phyloP scores from a whole-genome alignment of 139 green algal genomes.

The Gonium pectorale region DNA sequence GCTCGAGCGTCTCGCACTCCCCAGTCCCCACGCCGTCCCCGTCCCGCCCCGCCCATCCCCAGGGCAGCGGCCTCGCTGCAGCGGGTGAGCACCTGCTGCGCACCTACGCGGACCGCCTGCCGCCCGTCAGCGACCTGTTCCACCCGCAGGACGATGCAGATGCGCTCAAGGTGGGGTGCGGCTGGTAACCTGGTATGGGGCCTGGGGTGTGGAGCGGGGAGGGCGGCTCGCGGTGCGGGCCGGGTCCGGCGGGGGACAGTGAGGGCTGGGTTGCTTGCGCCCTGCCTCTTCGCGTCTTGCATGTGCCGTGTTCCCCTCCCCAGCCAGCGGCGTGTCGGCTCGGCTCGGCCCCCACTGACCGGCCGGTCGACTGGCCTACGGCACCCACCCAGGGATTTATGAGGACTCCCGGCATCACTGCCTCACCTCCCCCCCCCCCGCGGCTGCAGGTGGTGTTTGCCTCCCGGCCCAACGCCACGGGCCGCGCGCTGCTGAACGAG shows the following conservation, averaged over 20 bases:
- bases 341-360: background rate
- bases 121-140: background rate
- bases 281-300: background rate
- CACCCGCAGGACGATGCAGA: background rate
- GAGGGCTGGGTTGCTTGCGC: background rate
- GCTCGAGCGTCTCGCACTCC: too few relatives aligned
- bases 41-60: background rate
- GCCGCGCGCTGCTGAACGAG: slow-evolving; percentile 25
- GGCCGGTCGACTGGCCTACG: too few relatives aligned
- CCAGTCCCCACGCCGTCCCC: background rate
- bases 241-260: background rate
- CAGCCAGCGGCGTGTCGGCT: background rate
- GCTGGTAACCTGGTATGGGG: background rate
- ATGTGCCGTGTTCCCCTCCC: background rate
- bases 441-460: slow-evolving; percentile 19
- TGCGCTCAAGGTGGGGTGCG: background rate
- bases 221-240: background rate
- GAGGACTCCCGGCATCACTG: background rate
- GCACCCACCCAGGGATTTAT: too few relatives aligned
- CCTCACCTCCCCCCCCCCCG: background rate
- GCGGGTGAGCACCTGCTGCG: slow-evolving; percentile 30
- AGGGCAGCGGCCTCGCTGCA: background rate
- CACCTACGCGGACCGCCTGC: slow-evolving; percentile 12
- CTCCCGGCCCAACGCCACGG: slow-evolving; percentile 7
- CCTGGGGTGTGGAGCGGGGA: background rate